Percentiles rank a stretch among this genome's conserved stretches.
phyloP scores from a whole-genome alignment of 306 rosid species.

The Lathyrus sativus region DNA sequence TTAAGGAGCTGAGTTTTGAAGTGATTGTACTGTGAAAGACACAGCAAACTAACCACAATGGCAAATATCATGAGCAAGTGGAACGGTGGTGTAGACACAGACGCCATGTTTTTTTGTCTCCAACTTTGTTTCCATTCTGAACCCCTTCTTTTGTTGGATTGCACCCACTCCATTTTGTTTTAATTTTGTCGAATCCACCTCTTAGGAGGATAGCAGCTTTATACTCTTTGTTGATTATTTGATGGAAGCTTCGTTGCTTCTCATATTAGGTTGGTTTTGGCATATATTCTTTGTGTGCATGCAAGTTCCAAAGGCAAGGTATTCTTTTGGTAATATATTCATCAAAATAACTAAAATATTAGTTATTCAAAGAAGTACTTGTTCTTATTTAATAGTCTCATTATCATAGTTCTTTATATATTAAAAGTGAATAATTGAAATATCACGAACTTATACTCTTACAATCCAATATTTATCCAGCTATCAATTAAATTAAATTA shows the following conservation, averaged over 20 bases:
- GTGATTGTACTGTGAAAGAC: slow-evolving; percentile 56
- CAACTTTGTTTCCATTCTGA: slow-evolving; percentile 69
- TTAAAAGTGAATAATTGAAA: too few species aligned
- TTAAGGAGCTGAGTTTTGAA: slow-evolving; percentile 49
- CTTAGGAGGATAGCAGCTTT: neutral
- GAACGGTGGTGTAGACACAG: slow-evolving; percentile 59
- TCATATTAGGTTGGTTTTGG: slow-evolving; percentile 47
- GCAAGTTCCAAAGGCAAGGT: neutral
- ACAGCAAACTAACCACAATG: slow-evolving; percentile 65
- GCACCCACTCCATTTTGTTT: slow-evolving; percentile 58
- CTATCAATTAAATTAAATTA: too few species aligned
- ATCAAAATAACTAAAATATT: too few species aligned
- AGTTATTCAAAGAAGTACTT: too few species aligned
- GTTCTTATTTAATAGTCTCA: too few species aligned
- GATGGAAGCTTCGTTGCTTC: slow-evolving; percentile 30
- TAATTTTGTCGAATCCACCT: neutral
- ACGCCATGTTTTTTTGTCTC: slow-evolving; percentile 53
- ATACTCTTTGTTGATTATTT: neutral
- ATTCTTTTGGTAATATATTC: neutral
- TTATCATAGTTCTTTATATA: too few species aligned
- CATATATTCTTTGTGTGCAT: slow-evolving; percentile 68
- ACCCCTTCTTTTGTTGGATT: slow-evolving; percentile 63
- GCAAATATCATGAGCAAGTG: slow-evolving; percentile 65
- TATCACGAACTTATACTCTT: too few species aligned
- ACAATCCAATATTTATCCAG: too few species aligned